A percentile compares a stretch with the other conserved stretches of the same genome.
These are phyloP conservation scores for Collybia mongolica DNA, from an alignment of 768 basidiomycete genomes.

Conservation along the genomic window DNA sequence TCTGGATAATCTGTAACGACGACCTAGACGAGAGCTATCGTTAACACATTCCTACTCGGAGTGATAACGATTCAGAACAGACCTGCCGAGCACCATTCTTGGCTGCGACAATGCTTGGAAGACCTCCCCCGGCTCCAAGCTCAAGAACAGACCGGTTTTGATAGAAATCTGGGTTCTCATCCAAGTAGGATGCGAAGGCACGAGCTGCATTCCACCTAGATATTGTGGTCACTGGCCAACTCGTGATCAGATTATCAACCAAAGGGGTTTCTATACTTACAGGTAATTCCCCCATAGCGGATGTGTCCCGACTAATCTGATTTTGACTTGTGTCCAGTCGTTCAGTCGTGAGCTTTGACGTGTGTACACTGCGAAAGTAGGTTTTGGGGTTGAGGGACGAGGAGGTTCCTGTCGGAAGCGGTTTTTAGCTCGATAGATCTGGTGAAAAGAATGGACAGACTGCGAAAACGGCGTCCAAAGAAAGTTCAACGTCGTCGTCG, in stretches of 20 bases:
- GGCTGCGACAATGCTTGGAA: constrained; percentile 78
- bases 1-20: constrained; percentile 96
- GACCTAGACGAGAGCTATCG: constrained; percentile 41
- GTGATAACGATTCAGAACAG: constrained; percentile 9
- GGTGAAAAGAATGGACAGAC: constrained; percentile 28
- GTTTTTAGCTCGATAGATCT: not conserved
- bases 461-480: constrained; percentile 48
- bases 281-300: constrained; percentile 82
- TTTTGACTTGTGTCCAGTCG: constrained; percentile 46
- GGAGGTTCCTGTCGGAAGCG: constrained; percentile 53
- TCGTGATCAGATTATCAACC: not conserved
- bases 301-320: constrained; percentile 76
- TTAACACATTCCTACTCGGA: not conserved
- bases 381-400: constrained; percentile 65
- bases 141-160: constrained; percentile 62
- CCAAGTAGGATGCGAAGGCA: constrained; percentile 69
- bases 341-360: constrained; percentile 3
- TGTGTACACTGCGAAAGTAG: constrained; percentile 50
- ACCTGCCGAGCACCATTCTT: constrained; percentile 73
- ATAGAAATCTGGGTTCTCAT: constrained; percentile 48
- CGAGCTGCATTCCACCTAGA: constrained; percentile 80
- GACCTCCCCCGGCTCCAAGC: constrained; percentile 89
- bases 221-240: not conserved
- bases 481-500: constrained; percentile 27
- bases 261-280: constrained; percentile 35